A percentile compares a stretch with the other conserved stretches of the same genome.
phyloP scores from a whole-genome alignment of 192 early-diverging fungal genomes.

The Gonapodya sp. region DNA sequence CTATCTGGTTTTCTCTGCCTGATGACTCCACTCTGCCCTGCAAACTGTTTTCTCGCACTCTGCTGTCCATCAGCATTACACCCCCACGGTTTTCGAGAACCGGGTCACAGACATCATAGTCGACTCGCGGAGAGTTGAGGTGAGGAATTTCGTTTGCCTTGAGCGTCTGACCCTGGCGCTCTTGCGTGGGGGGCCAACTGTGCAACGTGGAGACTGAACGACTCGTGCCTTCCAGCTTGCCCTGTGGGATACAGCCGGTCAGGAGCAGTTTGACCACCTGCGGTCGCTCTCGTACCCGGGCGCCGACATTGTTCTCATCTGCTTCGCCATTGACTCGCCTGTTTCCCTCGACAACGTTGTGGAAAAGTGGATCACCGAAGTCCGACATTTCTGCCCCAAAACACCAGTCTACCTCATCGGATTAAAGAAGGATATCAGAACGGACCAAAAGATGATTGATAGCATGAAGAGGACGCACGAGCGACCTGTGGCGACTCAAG shows the following conservation, averaged over 20 bases:
- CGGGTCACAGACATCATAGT: constrained; percentile 81
- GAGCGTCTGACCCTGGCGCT: no score
- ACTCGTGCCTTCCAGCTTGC: constrained; percentile 44
- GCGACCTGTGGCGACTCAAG: constrained; percentile 60
- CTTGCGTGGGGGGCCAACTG: no score
- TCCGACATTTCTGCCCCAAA: constrained; percentile 72
- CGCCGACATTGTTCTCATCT: constrained; percentile 59
- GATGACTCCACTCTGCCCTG: not conserved
- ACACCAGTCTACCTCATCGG: constrained; percentile 79
- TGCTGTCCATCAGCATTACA: constrained; percentile 36
- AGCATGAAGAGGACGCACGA: constrained; percentile 65
- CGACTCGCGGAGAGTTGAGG: constrained; percentile 68
- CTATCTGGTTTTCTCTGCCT: not conserved
- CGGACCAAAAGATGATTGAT: constrained; percentile 66
- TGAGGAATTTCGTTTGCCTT: not conserved
- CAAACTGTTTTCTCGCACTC: no score
- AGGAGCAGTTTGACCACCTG: constrained; percentile 66
- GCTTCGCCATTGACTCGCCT: constrained; percentile 55
- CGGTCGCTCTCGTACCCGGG: constrained; percentile 59
- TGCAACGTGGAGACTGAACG: no score
- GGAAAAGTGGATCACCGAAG: constrained; percentile 85
- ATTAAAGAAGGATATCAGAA: constrained; percentile 82
- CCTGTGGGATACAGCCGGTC: constrained; percentile 92
- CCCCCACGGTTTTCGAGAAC: constrained; percentile 82
- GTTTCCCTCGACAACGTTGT: constrained; percentile 68